Evolutionary conservation across 192 early-diverging fungal genomes (phyloP).

Genomic region (Podila horticola): DNA sequence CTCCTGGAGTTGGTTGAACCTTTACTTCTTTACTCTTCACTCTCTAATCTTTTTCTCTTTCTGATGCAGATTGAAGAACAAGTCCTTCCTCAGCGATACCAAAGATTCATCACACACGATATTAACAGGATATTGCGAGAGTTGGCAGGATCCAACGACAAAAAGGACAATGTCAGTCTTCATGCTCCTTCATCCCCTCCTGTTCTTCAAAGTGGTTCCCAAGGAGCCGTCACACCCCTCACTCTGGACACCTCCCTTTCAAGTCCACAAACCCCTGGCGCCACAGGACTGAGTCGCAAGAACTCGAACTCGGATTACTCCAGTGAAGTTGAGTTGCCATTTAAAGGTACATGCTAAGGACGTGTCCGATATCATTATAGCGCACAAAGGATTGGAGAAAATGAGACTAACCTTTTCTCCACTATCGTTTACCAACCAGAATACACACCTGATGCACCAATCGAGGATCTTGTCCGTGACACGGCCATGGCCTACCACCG

Average conservation of each 20-base stretch:
- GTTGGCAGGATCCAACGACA: conserved; percentile 54
- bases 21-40: neutral
- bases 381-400: no score
- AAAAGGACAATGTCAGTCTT: conserved; percentile 30
- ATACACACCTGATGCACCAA: conserved; percentile 67
- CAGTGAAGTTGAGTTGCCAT: neutral
- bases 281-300: neutral
- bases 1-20: neutral
- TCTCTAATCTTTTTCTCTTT: neutral
- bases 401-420: neutral
- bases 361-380: no score
- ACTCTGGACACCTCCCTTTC: neutral
- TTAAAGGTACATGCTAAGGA: neutral
- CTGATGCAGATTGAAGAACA: conserved; percentile 77
- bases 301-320: neutral
- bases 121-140: conserved; percentile 86
- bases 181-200: conserved; percentile 8
- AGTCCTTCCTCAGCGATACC: conserved; percentile 77
- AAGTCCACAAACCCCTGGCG: neutral
- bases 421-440: conserved; percentile 32
- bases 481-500: conserved; percentile 73
- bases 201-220: neutral
- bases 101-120: conserved; percentile 81
- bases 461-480: conserved; percentile 79
- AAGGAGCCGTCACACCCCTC: neutral